A percentile compares a stretch with the other conserved stretches of the same genome.
These are phyloP conservation scores for Xylaria scruposa DNA, from an alignment of 495 filamentous ascomycete species.

Conservation along the genomic window DNA sequence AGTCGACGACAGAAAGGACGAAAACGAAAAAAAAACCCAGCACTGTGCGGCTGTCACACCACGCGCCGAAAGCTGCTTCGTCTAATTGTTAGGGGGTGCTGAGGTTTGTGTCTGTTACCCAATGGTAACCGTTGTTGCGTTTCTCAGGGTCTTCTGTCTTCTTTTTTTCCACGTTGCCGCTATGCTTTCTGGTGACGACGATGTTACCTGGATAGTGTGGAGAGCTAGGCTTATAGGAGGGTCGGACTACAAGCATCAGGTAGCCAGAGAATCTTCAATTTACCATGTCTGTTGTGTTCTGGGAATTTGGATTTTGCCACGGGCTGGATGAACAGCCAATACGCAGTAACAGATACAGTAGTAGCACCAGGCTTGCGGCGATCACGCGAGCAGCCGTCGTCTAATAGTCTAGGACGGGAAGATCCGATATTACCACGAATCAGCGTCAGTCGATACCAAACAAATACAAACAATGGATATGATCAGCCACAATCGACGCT, in stretches of 20 bases:
- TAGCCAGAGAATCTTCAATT: background rate
- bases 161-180: background rate
- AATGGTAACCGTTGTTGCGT: constrained; percentile 4
- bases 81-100: background rate
- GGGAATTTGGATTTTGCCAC: constrained; percentile 13
- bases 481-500: constrained; percentile 8
- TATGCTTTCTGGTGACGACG: background rate
- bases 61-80: background rate
- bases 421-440: constrained; percentile 24
- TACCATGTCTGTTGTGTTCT: constrained; percentile 4
- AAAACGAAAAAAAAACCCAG: background rate
- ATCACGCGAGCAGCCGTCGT: constrained; percentile 26
- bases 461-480: constrained; percentile 8
- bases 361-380: constrained; percentile 18
- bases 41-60: constrained; percentile 23
- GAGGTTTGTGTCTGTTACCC: constrained; percentile 4
- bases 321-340: background rate
- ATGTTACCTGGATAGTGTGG: background rate
- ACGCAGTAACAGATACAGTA: constrained; percentile 8
- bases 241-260: background rate
- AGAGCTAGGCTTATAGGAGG: background rate
- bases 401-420: constrained; percentile 13
- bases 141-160: background rate
- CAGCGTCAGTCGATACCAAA: background rate
- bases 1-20: background rate